Conservation (phyloP, 768 basidiomycete species). For the Leccinum broughii region DNA sequence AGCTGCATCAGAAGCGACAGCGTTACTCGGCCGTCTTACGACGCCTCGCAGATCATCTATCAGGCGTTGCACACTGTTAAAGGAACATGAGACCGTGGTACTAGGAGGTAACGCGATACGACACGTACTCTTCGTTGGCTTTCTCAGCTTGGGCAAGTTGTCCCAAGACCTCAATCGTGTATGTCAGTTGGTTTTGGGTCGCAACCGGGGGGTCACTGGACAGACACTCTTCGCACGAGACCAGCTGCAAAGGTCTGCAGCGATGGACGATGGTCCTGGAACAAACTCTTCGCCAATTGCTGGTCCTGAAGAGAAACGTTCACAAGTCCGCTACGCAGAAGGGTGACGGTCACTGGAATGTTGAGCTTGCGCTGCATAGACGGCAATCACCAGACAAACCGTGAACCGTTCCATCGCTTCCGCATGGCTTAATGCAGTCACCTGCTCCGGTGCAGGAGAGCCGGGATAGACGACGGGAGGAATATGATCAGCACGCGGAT, state of each 20-base stretch:
- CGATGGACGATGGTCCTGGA: slow-evolving; percentile 72
- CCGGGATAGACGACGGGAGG: too few species aligned
- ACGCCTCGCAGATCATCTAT: too few species aligned
- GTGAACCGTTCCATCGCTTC: too few species aligned
- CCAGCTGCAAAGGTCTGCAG: slow-evolving; percentile 81
- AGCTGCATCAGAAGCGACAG: too few species aligned
- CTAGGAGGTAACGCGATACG: background rate
- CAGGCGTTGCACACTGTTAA: slow-evolving; percentile 60
- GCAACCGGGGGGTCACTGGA: slow-evolving; percentile 79
- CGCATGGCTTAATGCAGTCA: too few species aligned
- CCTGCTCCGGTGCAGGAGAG: too few species aligned
- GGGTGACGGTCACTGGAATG: slow-evolving; percentile 87
- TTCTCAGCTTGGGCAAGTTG: slow-evolving; percentile 74
- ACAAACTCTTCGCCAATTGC: slow-evolving; percentile 84
- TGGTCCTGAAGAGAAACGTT: slow-evolving; percentile 78
- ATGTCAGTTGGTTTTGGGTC: slow-evolving; percentile 75
- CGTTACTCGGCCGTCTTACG: too few species aligned
- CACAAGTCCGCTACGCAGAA: slow-evolving; percentile 83
- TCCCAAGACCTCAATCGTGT: slow-evolving; percentile 76
- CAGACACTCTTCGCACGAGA: slow-evolving; percentile 83
- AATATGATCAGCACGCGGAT: slow-evolving; percentile 45
- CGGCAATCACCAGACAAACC: too few species aligned
- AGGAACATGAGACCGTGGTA: slow-evolving; percentile 1
- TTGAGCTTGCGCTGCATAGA: slow-evolving; percentile 86
- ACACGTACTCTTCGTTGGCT: slow-evolving; percentile 79